Evolutionary conservation across 768 basidiomycete species (phyloP), one percentile per base, ranked within the genome.

Genomic region (Solioccasus polychromus): DNA sequence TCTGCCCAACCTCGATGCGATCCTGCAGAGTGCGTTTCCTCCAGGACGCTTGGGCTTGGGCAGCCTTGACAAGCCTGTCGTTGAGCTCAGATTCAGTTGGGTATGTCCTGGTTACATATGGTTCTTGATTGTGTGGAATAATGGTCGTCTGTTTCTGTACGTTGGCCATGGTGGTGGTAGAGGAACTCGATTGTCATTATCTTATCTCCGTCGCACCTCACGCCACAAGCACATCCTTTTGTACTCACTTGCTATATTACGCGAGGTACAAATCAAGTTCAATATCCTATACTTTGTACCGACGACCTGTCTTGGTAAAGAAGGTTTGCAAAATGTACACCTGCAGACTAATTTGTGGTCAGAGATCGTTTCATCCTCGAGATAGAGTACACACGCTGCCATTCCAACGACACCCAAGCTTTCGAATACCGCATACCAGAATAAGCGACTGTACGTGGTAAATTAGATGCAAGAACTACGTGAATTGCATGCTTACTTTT

Each of bases 271-370:
- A 35, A 23, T 43, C 36, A 41, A 42, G 40, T 49, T 20, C 17
- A 30, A 31, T 24, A 28, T 54, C 65, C 36, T 82, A 92, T 60
- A 91, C 89, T 72, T 90, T 91, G 74, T 92, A 92, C 60, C 83
- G 76, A 65, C 90, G 79, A 28, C 90, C 91, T 8, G 92, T 92
- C 66, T 85, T 82, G n/a, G 89, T 92, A 71, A 97, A 97, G 82
- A 95, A 97, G 17, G 91, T 94, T 68, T 94, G 92, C 19, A 97
- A 78, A 35, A 94, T 73, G 63, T 92, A 95, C 11, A 95, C 88
- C 69, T 97, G 93, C 47, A 88, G 66, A 5, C 92, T 94, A 59
- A 15, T 44, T 20, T 6, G 41, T 41, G 24, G 24, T 45, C 32
- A 59, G 54, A 28, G n/a, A 52, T 37, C 20, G 31, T 10, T 35